Base-by-base conservation (phyloP, 441 rosid species). In the Gossypium lobatum region DNA sequence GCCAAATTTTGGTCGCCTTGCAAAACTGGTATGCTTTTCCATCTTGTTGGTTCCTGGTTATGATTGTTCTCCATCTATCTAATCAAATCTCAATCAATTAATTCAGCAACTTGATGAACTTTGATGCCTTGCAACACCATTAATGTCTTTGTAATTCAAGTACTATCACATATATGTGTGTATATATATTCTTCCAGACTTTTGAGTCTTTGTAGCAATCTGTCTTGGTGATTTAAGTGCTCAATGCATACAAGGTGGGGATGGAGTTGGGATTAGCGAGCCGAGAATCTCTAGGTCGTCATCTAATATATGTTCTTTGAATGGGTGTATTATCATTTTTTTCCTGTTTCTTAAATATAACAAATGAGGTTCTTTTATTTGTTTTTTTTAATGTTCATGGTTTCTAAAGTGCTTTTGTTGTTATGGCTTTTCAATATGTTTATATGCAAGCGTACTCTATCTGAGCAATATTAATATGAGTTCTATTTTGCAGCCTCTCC, bases 1-100 rank as follows among this genome's bases (percentile, higher is more conserved):
- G 81, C 99, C 98, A 66, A 88, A 83, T 82, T 79, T 91, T 82
- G 89, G 87, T 70, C 98, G 89, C 72, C 78, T 88, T 77, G 88
- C 88, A 6, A 95, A 93, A 84, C 89, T 93, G 98, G 99, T 95
- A 82, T 73, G 70, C 74, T 4, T 16, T 34, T 17, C 67, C 25
- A 17, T 63, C 39, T 34, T 63, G 23, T 34, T 37, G 5, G 66
- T 21, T 20, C 64, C 45, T 71, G 53, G 21, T 37, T 57, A 55
- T 4, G 50, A 37, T 17, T 21, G 8, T 69, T 69, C 25, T 53
- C 48, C 48, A 14, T 69, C 48, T 16, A 17, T 69, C 26, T 17
- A 17, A 54, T 69, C 17, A 11, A 45, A 17, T 16, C 72, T 68
- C 46, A 26, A 52, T 26, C 42, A 16, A 39, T 21, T 45, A 14